A percentile compares a stretch with the other conserved stretches of the same genome.
Conservation (phyloP, 768 basidiomycete species). For the Pleurotus sapidus region DNA sequence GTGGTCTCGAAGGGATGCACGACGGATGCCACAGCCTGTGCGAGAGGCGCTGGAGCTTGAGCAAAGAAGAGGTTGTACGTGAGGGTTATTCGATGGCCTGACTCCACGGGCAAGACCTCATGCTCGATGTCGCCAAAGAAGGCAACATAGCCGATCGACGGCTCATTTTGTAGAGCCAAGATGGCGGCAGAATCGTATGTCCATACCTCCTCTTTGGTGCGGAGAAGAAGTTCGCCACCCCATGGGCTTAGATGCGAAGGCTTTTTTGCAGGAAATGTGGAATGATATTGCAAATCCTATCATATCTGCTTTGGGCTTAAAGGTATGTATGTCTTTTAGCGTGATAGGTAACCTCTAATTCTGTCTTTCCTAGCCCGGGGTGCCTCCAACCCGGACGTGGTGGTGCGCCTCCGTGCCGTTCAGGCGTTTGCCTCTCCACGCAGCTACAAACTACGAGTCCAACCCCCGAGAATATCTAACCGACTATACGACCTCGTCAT, state of each 20-base stretch:
- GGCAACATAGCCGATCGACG: slow-evolving; percentile 27
- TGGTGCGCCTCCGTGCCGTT: neutral
- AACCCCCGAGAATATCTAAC: neutral
- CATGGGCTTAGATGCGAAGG: neutral
- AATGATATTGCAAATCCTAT: neutral
- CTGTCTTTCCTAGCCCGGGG: neutral
- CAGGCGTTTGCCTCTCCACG: neutral
- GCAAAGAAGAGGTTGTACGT: slow-evolving; percentile 40
- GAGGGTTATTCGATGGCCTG: slow-evolving; percentile 41
- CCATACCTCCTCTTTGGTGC: slow-evolving; percentile 23
- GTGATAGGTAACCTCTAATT: neutral
- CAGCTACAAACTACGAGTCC: neutral
- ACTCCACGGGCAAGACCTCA: slow-evolving; percentile 37
- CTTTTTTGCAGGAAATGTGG: neutral
- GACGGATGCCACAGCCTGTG: neutral
- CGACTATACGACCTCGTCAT: neutral
- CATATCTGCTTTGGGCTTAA: neutral
- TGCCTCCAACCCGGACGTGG: neutral
- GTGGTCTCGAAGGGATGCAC: slow-evolving; percentile 14
- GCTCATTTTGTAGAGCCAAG: neutral
- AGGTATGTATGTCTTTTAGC: neutral
- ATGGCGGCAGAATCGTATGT: slow-evolving; percentile 27
- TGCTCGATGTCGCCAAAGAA: slow-evolving; percentile 45
- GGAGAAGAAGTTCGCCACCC: slow-evolving; percentile 33
- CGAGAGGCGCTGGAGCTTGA: too few species aligned